These are phyloP conservation scores for Penicillium waksmanii DNA, from an alignment of 495 filamentous ascomycete genomes.

Conservation along the genomic window DNA sequence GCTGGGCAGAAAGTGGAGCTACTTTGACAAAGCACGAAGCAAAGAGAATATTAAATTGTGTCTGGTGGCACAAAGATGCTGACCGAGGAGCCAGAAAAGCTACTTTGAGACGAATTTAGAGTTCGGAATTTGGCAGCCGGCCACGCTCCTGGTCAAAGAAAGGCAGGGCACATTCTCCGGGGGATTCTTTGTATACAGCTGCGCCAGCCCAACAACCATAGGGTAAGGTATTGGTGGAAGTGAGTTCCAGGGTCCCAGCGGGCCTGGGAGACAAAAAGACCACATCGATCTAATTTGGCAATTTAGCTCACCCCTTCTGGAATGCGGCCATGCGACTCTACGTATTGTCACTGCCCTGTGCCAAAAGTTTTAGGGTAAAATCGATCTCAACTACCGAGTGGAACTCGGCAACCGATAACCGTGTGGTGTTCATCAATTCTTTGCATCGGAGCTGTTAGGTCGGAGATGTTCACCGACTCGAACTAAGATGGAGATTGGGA, in stretches of 20 bases:
- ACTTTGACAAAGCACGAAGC: not conserved
- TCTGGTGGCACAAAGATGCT: not conserved
- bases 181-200: slow-evolving; percentile 9
- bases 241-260: not conserved
- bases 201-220: not conserved
- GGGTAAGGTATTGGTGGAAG: not conserved
- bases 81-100: not conserved
- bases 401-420: not conserved
- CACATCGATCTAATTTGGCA: not conserved
- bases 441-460: not conserved
- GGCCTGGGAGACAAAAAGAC: not conserved
- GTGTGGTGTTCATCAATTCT: slow-evolving; percentile 1
- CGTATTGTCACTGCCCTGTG: slow-evolving; percentile 4
- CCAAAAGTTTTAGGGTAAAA: not conserved
- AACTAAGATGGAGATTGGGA: too few species aligned
- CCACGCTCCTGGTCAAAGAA: slow-evolving; percentile 10
- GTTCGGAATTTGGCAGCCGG: slow-evolving; percentile 1
- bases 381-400: not conserved
- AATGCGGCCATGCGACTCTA: slow-evolving; percentile 20
- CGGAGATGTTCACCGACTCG: not conserved
- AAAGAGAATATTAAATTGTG: not conserved
- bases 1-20: not conserved
- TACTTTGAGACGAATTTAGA: not conserved
- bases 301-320: slow-evolving; percentile 11
- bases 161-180: slow-evolving; percentile 27